Evolutionary conservation across 177 flowering plant genomes (phyloP).

Genomic region (Tripterygium wilfordii): DNA sequence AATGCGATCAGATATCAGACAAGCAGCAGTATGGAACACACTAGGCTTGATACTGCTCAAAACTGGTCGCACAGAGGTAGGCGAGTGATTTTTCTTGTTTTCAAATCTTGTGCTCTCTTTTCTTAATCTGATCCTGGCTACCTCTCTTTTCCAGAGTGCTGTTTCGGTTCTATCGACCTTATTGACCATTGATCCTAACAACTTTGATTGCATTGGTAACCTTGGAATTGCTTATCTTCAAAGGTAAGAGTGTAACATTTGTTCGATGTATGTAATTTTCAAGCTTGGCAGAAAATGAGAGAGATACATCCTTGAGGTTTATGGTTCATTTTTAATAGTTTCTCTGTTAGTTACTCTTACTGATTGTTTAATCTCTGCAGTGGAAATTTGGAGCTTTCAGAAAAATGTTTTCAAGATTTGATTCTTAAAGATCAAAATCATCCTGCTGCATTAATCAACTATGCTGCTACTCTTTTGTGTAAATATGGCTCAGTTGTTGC

Average conservation of each 20-base stretch:
- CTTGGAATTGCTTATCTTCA: slow-evolving; percentile 86
- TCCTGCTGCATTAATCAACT: slow-evolving; percentile 85
- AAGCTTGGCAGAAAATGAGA: too few relatives aligned
- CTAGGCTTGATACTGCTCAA: slow-evolving; percentile 77
- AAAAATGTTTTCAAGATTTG: slow-evolving; percentile 72
- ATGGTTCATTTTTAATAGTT: background rate
- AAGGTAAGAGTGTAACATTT: slow-evolving; percentile 34
- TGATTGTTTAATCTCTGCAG: slow-evolving; percentile 34
- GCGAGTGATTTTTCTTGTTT: background rate
- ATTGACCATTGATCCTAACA: slow-evolving; percentile 52
- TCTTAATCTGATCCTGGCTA: slow-evolving; percentile 4
- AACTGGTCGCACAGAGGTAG: slow-evolving; percentile 44
- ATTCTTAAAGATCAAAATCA: slow-evolving; percentile 86
- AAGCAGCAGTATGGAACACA: slow-evolving; percentile 83
- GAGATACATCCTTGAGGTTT: background rate
- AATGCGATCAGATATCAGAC: slow-evolving; percentile 66
- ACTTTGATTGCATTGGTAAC: slow-evolving; percentile 86
- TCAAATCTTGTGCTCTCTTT: slow-evolving; percentile 2
- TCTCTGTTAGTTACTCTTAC: background rate
- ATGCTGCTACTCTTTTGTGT: slow-evolving; percentile 70
- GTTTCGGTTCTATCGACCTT: slow-evolving; percentile 72
- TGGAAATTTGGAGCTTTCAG: slow-evolving; percentile 76
- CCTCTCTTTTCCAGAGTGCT: slow-evolving; percentile 56
- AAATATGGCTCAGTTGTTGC: slow-evolving; percentile 72
- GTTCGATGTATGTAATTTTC: too few relatives aligned